A percentile compares a stretch with the other conserved stretches of the same genome.
Evolutionary conservation across 192 early-diverging fungal species (phyloP).

Genomic region (Coemansia sp.): DNA sequence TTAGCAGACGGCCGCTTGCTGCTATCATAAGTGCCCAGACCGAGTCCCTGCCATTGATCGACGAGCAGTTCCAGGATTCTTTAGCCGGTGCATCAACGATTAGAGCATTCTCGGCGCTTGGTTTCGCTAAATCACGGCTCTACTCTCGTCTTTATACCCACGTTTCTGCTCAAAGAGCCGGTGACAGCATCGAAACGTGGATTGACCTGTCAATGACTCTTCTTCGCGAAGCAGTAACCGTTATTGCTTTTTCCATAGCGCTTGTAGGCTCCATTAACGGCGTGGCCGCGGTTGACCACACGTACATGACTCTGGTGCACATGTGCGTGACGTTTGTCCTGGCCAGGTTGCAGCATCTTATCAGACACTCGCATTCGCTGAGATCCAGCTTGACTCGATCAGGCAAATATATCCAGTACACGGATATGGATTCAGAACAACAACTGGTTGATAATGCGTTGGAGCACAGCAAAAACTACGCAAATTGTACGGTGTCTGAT

Average conservation of each 20-base stretch:
- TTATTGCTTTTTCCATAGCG: conserved; percentile 27
- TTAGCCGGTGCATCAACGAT: conserved; percentile 69
- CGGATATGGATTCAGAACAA: not conserved
- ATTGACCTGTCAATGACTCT: conserved; percentile 44
- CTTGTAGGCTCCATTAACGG: not conserved
- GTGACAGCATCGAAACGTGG: conserved; percentile 46
- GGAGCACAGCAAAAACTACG: no score
- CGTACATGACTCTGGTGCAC: conserved; percentile 21
- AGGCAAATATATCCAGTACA: conserved; percentile 16
- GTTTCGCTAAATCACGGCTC: conserved; percentile 37
- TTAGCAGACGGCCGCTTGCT: conserved; percentile 12
- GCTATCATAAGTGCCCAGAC: conserved; percentile 3
- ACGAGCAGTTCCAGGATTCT: conserved; percentile 63
- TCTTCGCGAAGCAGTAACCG: conserved; percentile 23
- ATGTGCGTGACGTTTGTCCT: conserved; percentile 24
- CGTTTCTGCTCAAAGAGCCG: conserved; percentile 7
- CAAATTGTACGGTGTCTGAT: not conserved
- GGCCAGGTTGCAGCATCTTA: conserved; percentile 43
- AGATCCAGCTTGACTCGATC: conserved; percentile 14
- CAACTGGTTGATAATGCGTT: not conserved
- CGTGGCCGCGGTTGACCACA: not conserved
- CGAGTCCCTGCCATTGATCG: conserved; percentile 53
- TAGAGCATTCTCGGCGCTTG: conserved; percentile 64
- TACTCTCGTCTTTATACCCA: not conserved
- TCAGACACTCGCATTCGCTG: conserved; percentile 33